Percentiles rank a stretch among this genome's conserved stretches.
Conservation (phyloP, 805 yeast species). For the Alloascoidea africana region DNA sequence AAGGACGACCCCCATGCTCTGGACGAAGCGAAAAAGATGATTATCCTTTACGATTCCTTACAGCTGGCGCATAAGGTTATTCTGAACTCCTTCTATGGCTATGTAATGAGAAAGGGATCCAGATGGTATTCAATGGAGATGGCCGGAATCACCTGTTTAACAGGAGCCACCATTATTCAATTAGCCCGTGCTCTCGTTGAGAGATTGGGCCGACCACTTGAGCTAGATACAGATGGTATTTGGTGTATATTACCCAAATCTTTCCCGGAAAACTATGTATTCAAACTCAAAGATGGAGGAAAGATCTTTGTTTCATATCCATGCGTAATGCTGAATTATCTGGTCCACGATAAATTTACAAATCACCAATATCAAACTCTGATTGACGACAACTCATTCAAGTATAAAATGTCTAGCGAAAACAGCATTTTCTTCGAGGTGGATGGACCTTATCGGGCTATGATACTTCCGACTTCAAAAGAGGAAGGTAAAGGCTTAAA, state of each 20-base stretch:
- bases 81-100: slow-evolving; percentile 91
- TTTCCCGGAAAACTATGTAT: slow-evolving; percentile 78
- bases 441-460: slow-evolving; percentile 96
- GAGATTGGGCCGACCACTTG: slow-evolving; percentile 87
- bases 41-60: slow-evolving; percentile 82
- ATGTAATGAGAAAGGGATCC: slow-evolving; percentile 97
- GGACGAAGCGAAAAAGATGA: slow-evolving; percentile 92
- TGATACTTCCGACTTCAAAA: slow-evolving; percentile 92
- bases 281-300: slow-evolving; percentile 66
- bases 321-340: slow-evolving; percentile 87
- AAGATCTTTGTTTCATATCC: slow-evolving; percentile 73
- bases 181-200: slow-evolving; percentile 91
- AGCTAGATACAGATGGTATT: slow-evolving; percentile 96
- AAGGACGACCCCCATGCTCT: slow-evolving; percentile 39
- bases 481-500: slow-evolving; percentile 96
- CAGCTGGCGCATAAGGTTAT: slow-evolving; percentile 96
- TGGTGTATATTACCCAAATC: slow-evolving; percentile 95
- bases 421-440: slow-evolving; percentile 95
- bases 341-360: slow-evolving; percentile 83
- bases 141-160: slow-evolving; percentile 98
- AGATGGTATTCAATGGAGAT: slow-evolving; percentile 99
- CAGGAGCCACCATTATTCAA: slow-evolving; percentile 96
- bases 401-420: slow-evolving; percentile 69
- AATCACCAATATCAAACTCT: slow-evolving; percentile 89
- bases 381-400: slow-evolving; percentile 49